Percentiles rank a stretch among this genome's conserved stretches.
Evolutionary conservation across 2,329 filamentous ascomycete species (phyloP).

Genomic region (Chaetomium sp.): DNA sequence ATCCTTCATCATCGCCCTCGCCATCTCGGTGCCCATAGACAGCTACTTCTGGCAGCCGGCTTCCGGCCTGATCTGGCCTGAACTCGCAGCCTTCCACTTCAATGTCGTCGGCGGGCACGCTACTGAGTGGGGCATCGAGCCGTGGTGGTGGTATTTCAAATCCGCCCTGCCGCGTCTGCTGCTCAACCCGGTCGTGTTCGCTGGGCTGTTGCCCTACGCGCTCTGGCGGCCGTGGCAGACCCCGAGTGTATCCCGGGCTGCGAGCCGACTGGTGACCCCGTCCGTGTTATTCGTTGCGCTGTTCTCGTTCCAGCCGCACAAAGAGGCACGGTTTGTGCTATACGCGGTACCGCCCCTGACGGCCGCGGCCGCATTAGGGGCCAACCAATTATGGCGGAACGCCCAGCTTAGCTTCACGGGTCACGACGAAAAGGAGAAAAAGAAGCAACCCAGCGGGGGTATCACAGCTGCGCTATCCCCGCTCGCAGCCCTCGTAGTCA

Average conservation of each 20-base stretch:
- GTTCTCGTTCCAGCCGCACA: conserved; percentile 88
- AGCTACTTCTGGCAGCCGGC: conserved; percentile 84
- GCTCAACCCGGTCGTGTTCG: conserved; percentile 64
- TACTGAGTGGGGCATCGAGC: conserved; percentile 79
- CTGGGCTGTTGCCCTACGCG: conserved; percentile 49
- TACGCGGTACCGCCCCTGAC: conserved; percentile 80
- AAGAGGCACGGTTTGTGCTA: conserved; percentile 92
- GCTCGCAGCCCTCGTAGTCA: conserved; percentile 50
- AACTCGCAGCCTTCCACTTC: conserved; percentile 82
- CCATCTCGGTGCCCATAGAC: conserved; percentile 68
- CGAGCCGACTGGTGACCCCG: conserved; percentile 54
- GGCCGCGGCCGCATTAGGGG: conserved; percentile 66
- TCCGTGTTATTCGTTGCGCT: conserved; percentile 65
- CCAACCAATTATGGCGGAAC: conserved; percentile 62
- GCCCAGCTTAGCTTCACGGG: conserved; percentile 24
- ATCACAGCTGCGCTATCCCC: conserved; percentile 46
- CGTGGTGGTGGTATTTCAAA: conserved; percentile 80
- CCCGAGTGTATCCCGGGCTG: conserved; percentile 38
- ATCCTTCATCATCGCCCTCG: conserved; percentile 60
- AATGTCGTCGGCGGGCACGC: conserved; percentile 82
- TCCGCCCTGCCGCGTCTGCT: conserved; percentile 77
- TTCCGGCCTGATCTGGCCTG: conserved; percentile 66
- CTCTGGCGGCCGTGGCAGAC: conserved; percentile 31
- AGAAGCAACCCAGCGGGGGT: too few relatives aligned
- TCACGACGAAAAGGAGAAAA: too few relatives aligned